Conservation (phyloP, 2,329 filamentous ascomycete species). For the Botrytis elliptica region DNA sequence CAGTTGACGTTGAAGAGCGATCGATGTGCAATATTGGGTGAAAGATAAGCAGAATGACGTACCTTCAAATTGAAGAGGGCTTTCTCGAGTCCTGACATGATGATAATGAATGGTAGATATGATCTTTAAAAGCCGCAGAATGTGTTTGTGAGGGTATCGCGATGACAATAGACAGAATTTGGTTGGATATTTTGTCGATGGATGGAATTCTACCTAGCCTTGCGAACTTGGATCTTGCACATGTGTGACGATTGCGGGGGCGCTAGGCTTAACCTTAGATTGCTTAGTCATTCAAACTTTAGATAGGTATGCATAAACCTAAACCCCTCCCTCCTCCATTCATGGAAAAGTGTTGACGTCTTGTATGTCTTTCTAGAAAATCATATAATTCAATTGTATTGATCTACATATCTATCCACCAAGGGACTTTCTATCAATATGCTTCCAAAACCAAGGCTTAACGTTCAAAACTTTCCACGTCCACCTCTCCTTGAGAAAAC, state of each 20-base stretch:
- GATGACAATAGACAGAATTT: conserved; percentile 7
- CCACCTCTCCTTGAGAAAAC: conserved; percentile 57
- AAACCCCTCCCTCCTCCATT: conserved; percentile 4
- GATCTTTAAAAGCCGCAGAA: neutral
- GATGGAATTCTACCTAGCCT: conserved; percentile 15
- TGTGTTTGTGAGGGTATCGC: neutral
- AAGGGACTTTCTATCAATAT: conserved; percentile 34
- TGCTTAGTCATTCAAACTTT: conserved; percentile 1
- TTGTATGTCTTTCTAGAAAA: neutral
- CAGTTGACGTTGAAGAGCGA: conserved; percentile 1
- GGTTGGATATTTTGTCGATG: conserved; percentile 8
- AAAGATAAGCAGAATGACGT: conserved; percentile 28
- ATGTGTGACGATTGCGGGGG: conserved; percentile 15
- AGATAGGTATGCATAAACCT: neutral
- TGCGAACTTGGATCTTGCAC: conserved; percentile 11
- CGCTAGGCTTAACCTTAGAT: conserved; percentile 1
- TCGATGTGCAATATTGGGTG: neutral
- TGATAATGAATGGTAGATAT: conserved; percentile 17
- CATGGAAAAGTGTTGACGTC: neutral
- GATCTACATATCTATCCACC: neutral
- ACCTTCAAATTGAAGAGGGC: conserved; percentile 63
- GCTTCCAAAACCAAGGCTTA: conserved; percentile 47
- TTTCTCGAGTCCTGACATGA: conserved; percentile 61
- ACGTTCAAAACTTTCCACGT: conserved; percentile 58
- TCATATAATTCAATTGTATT: neutral